Conservation (phyloP, 2,329 filamentous ascomycete genomes). For the Stagonosporopsis rhizophila region DNA sequence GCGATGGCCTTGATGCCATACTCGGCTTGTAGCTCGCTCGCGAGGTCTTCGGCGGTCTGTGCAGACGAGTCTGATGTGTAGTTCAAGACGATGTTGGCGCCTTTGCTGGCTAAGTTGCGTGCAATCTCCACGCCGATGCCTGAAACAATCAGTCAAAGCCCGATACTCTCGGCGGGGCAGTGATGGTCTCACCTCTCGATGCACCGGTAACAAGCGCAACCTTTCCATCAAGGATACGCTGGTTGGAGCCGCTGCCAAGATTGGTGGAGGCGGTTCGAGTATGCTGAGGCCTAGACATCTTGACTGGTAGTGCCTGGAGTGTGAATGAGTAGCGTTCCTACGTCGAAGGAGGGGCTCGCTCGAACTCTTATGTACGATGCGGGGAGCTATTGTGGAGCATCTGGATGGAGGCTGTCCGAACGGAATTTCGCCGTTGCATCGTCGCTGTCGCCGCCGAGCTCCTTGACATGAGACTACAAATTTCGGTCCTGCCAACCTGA, state of each 20-base stretch:
- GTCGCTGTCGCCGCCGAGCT: constrained; percentile 16
- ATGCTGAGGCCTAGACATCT: constrained; percentile 50
- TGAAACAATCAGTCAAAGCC: constrained; percentile 43
- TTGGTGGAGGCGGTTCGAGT: constrained; percentile 51
- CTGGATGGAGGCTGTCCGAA: constrained; percentile 12
- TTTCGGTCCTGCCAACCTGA: constrained; percentile 7
- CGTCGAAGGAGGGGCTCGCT: constrained; percentile 8
- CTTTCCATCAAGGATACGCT: constrained; percentile 68
- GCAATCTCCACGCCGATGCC: constrained; percentile 76
- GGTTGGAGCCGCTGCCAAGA: constrained; percentile 37
- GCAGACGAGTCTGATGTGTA: constrained; percentile 72
- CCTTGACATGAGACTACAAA: constrained; percentile 12
- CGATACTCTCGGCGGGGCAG: not conserved
- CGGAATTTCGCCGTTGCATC: constrained; percentile 18
- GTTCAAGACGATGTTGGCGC: constrained; percentile 72
- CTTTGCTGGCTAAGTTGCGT: constrained; percentile 75
- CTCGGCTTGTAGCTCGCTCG: constrained; percentile 60
- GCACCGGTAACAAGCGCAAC: constrained; percentile 81
- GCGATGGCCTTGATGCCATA: constrained; percentile 67
- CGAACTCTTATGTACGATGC: constrained; percentile 18
- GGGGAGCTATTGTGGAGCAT: constrained; percentile 20
- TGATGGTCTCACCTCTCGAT: constrained; percentile 66
- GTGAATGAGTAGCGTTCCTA: not conserved
- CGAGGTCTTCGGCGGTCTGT: constrained; percentile 60
- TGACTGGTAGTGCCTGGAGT: constrained; percentile 13